These are phyloP conservation scores for Myrica gale DNA, from an alignment of 306 rosid species.

Conservation along the genomic window DNA sequence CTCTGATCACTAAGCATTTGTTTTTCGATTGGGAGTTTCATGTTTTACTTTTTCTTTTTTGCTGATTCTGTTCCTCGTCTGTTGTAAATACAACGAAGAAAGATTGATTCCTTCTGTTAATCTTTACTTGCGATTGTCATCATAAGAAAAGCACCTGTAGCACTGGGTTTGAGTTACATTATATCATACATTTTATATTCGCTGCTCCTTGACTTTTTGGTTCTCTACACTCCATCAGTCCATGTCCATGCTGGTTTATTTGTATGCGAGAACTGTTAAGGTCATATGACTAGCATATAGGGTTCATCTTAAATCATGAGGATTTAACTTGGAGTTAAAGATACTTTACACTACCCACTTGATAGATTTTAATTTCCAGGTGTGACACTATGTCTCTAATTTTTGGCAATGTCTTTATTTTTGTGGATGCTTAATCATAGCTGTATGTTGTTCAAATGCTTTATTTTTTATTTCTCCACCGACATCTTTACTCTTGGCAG, in stretches of 20 bases:
- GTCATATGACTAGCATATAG: background rate
- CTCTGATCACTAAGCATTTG: background rate
- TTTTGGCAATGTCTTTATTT: background rate
- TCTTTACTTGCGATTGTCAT: background rate
- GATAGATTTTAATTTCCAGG: background rate
- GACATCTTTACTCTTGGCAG: constrained; percentile 27
- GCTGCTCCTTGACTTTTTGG: background rate
- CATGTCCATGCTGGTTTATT: background rate
- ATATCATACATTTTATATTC: background rate
- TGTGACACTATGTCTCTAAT: background rate
- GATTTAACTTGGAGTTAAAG: background rate
- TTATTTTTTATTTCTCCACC: background rate
- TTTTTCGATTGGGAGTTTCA: background rate
- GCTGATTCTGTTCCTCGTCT: background rate
- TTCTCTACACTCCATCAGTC: no score
- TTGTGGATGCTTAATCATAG: background rate
- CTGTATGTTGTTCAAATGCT: background rate
- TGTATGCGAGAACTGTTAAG: background rate
- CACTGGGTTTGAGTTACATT: background rate
- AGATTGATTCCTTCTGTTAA: background rate
- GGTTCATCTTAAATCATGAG: background rate
- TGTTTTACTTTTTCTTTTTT: no score
- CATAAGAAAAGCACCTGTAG: background rate
- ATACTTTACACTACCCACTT: background rate
- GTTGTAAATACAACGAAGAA: background rate